These are phyloP conservation scores for Lentinula aciculospora DNA, from an alignment of 768 basidiomycete species.

Conservation along the genomic window DNA sequence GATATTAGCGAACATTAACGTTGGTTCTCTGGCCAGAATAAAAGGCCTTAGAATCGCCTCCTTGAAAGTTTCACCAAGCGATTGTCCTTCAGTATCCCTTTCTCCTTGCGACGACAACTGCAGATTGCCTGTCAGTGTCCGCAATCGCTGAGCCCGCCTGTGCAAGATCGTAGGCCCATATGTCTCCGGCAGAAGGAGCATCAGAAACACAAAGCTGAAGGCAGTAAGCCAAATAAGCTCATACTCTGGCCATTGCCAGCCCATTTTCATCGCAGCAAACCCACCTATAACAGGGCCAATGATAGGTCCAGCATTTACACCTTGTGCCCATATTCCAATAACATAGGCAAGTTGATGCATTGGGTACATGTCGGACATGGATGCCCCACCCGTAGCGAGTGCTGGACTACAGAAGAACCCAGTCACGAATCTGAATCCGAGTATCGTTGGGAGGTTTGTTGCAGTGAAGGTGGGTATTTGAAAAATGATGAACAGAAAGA, in stretches of 20 bases:
- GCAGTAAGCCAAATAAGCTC: constrained; percentile 26
- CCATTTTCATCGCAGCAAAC: constrained; percentile 22
- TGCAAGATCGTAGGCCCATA: constrained; percentile 20
- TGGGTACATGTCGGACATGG: constrained; percentile 17
- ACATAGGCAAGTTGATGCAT: constrained; percentile 18
- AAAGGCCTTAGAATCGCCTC: constrained; percentile 24
- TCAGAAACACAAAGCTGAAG: constrained; percentile 19
- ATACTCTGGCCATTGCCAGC: constrained; percentile 29
- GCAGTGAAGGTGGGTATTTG: constrained; percentile 28
- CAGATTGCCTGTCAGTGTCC: constrained; percentile 22
- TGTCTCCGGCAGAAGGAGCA: constrained; percentile 26
- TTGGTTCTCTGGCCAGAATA: constrained; percentile 23
- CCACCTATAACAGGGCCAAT: constrained; percentile 26
- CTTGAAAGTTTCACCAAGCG: constrained; percentile 6
- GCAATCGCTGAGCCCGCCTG: constrained; percentile 22
- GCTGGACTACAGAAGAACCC: constrained; percentile 27
- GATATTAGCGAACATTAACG: constrained; percentile 21
- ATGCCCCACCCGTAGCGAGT: constrained; percentile 25
- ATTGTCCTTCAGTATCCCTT: neutral
- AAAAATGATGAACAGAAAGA: constrained; percentile 24
- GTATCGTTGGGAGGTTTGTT: constrained; percentile 22
- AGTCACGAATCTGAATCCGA: constrained; percentile 27
- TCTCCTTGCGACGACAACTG: constrained; percentile 17
- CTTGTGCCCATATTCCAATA: constrained; percentile 21
- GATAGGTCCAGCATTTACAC: constrained; percentile 18